phyloP scores from a whole-genome alignment of 768 basidiomycete species.

The Suillus plorans region DNA sequence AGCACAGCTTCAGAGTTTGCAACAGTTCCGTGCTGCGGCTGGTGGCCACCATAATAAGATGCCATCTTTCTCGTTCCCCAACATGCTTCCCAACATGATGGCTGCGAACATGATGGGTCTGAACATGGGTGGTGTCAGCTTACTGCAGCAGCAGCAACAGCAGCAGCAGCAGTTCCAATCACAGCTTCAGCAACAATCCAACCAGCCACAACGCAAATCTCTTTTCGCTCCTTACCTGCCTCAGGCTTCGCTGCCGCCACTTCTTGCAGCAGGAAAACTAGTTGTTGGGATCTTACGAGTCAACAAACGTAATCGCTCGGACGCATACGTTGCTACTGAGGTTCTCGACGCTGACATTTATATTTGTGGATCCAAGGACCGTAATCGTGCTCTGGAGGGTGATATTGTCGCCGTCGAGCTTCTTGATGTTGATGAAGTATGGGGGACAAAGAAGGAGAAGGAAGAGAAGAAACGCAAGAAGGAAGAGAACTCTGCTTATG shows the following conservation, averaged over 20 bases:
- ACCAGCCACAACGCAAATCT: slow-evolving; percentile 94
- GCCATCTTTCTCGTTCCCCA: slow-evolving; percentile 97
- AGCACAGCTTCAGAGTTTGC: slow-evolving; percentile 92
- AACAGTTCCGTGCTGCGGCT: slow-evolving; percentile 94
- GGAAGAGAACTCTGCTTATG: slow-evolving; percentile 97
- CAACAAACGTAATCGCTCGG: slow-evolving; percentile 97
- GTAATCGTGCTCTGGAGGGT: slow-evolving; percentile 96
- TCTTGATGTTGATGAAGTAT: slow-evolving; percentile 96
- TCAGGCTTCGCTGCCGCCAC: slow-evolving; percentile 93
- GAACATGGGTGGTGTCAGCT: slow-evolving; percentile 75
- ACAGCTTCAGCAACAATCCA: slow-evolving; percentile 90
- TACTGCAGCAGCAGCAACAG: slow-evolving; percentile 91
- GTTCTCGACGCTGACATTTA: slow-evolving; percentile 99
- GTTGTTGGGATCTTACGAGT: slow-evolving; percentile 97
- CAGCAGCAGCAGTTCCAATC: slow-evolving; percentile 77
- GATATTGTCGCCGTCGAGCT: slow-evolving; percentile 98
- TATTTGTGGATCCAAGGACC: slow-evolving; percentile 97
- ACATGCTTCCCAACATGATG: slow-evolving; percentile 97
- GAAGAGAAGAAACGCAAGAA: slow-evolving; percentile 99
- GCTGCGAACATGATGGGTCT: slow-evolving; percentile 96
- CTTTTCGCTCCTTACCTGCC: slow-evolving; percentile 98
- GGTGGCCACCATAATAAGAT: slow-evolving; percentile 96
- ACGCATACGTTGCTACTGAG: slow-evolving; percentile 98
- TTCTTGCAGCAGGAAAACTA: slow-evolving; percentile 94
- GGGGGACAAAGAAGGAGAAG: slow-evolving; percentile 99